phyloP scores from a whole-genome alignment of 305 asterid species.

The Petunia hybrid region DNA sequence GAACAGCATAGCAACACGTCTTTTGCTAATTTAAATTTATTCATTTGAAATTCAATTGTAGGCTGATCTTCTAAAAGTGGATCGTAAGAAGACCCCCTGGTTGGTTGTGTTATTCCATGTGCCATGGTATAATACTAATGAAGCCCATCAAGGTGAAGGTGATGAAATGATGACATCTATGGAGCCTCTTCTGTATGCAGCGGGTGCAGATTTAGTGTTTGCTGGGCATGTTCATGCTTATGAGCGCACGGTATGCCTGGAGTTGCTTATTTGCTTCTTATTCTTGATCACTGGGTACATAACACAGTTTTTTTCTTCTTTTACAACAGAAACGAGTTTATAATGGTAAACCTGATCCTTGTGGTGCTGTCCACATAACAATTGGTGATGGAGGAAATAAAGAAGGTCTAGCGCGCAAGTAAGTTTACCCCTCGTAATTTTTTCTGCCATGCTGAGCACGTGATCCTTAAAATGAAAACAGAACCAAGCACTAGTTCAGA shows the following conservation, averaged over 20 bases:
- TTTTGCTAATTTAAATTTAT: constrained; percentile 26
- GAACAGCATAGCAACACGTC: neutral
- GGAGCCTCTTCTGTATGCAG: constrained; percentile 78
- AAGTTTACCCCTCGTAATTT: constrained; percentile 32
- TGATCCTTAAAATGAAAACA: constrained; percentile 6
- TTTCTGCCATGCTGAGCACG: neutral
- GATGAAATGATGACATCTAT: constrained; percentile 76
- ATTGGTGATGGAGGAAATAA: constrained; percentile 66
- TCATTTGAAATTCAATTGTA: constrained; percentile 38
- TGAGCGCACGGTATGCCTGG: constrained; percentile 75
- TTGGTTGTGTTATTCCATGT: constrained; percentile 72
- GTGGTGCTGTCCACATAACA: constrained; percentile 62
- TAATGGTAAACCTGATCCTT: constrained; percentile 46
- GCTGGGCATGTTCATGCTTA: constrained; percentile 98
- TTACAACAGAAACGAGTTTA: constrained; percentile 50
- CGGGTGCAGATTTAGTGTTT: constrained; percentile 67
- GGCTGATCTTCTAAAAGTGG: constrained; percentile 76
- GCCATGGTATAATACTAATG: constrained; percentile 91
- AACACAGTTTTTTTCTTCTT: constrained; percentile 31
- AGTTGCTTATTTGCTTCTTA: neutral
- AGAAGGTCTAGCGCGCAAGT: constrained; percentile 59
- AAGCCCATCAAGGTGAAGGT: constrained; percentile 93
- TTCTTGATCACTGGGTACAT: constrained; percentile 22
- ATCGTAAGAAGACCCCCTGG: constrained; percentile 82
- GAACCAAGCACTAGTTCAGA: neutral